Conservation (phyloP, 139 green algal species). For the Penium margaritaceum region DNA sequence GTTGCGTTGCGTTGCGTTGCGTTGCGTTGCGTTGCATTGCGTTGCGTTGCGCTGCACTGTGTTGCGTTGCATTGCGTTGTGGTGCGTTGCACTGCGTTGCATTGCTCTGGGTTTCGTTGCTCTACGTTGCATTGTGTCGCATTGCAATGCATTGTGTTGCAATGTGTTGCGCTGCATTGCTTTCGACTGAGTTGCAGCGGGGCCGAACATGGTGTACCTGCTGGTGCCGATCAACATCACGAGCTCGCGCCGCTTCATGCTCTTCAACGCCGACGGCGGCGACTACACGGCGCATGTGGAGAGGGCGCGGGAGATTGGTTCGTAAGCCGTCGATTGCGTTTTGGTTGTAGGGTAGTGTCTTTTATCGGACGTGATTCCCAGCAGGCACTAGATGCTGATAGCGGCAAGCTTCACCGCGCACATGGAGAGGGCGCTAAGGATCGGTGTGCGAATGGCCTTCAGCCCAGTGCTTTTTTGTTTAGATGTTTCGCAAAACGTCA, state of each 20-base stretch:
- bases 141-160: not conserved
- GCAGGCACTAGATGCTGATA: too few relatives aligned
- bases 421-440: too few relatives aligned
- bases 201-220: slow-evolving; percentile 11
- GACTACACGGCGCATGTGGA: slow-evolving; percentile 14
- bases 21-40: too few relatives aligned
- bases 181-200: not conserved
- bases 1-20: too few relatives aligned
- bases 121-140: not conserved
- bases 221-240: slow-evolving; percentile 22
- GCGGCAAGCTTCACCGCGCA: too few relatives aligned
- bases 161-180: not conserved
- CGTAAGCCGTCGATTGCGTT: too few relatives aligned
- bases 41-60: too few relatives aligned
- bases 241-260: slow-evolving; percentile 23
- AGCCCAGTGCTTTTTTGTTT: too few relatives aligned
- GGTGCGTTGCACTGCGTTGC: not conserved
- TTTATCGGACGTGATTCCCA: too few relatives aligned
- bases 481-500: too few relatives aligned
- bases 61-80: not conserved
- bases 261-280: slow-evolving; percentile 11
- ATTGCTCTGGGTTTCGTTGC: not conserved
- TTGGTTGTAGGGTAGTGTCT: too few relatives aligned
- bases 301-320: slow-evolving; percentile 16
- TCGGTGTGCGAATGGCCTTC: too few relatives aligned